Evolutionary conservation across 78 protist species (phyloP).

Genomic region (Polysphondylium violaceum): DNA sequence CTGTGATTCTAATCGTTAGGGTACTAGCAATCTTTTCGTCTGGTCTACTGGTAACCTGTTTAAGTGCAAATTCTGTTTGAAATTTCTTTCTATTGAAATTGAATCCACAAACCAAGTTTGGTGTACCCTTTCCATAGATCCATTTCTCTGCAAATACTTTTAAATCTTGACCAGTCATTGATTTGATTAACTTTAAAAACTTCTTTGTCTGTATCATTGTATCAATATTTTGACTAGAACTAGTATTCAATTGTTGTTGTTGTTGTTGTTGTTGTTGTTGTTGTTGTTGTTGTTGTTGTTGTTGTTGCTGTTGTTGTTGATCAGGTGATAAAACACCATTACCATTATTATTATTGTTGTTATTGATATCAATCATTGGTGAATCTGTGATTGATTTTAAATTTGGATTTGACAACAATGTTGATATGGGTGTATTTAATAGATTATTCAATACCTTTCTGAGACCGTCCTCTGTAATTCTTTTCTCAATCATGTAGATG

Average conservation of each 20-base stretch:
- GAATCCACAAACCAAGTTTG: constrained; percentile 67
- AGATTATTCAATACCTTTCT: constrained; percentile 59
- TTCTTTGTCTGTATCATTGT: constrained; percentile 72
- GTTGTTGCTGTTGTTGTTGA: neutral
- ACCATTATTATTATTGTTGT: neutral
- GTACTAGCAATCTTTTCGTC: constrained; percentile 61
- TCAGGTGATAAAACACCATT: neutral
- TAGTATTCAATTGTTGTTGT: constrained; percentile 1
- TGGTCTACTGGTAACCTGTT: constrained; percentile 32
- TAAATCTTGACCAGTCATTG: constrained; percentile 77
- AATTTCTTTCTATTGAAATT: constrained; percentile 75
- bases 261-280: neutral
- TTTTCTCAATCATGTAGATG: constrained; percentile 75
- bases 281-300: neutral
- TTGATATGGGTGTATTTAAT: constrained; percentile 16
- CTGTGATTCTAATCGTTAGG: constrained; percentile 41
- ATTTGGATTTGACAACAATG: neutral
- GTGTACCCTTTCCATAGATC: constrained; percentile 76
- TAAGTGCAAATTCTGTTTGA: constrained; percentile 76
- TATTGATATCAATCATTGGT: neutral
- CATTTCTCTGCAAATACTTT: constrained; percentile 78
- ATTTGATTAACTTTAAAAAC: constrained; percentile 64
- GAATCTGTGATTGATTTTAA: neutral
- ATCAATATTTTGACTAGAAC: no score
- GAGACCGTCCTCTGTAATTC: constrained; percentile 64